Evolutionary conservation across 2,329 filamentous ascomycete genomes (phyloP).

Genomic region (Magnaporthiopsis poae): DNA sequence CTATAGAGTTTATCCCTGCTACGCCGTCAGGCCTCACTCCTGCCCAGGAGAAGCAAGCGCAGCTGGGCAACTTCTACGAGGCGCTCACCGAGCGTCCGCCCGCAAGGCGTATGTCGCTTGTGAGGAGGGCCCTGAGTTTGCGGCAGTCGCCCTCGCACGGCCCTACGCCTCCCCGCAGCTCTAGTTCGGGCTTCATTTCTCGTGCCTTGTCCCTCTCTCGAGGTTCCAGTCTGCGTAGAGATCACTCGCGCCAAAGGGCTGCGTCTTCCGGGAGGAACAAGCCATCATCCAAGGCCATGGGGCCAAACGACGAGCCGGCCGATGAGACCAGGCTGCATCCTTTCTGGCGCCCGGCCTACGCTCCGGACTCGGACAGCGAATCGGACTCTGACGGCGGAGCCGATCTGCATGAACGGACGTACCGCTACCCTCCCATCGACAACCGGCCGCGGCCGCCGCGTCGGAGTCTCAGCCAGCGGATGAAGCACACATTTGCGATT

Average conservation of each 20-base stretch:
- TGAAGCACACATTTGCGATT: slow-evolving; percentile 53
- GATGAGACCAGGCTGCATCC: slow-evolving; percentile 50
- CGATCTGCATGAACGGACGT: slow-evolving; percentile 26
- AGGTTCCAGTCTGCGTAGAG: slow-evolving; percentile 18
- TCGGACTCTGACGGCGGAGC: slow-evolving; percentile 26
- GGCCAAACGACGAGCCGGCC: slow-evolving; percentile 34
- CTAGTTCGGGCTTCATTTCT: slow-evolving; percentile 28
- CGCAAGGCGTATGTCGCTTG: slow-evolving; percentile 34
- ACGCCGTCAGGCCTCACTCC: slow-evolving; percentile 53
- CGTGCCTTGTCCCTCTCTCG: slow-evolving; percentile 43
- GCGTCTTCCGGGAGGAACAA: slow-evolving; percentile 17
- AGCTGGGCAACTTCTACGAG: slow-evolving; percentile 46
- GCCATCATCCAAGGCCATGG: slow-evolving; percentile 19
- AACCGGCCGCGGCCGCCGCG: slow-evolving; percentile 34
- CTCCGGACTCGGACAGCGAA: slow-evolving; percentile 20
- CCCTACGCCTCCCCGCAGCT: slow-evolving; percentile 26
- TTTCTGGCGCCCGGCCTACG: slow-evolving; percentile 48
- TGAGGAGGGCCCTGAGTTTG: slow-evolving; percentile 43
- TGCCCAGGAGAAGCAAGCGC: slow-evolving; percentile 39
- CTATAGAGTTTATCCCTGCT: slow-evolving; percentile 52
- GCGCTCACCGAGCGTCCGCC: slow-evolving; percentile 26
- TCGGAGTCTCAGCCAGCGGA: slow-evolving; percentile 39
- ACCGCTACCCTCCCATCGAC: slow-evolving; percentile 39
- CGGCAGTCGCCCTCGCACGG: slow-evolving; percentile 38
- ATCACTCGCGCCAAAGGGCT: slow-evolving; percentile 13